Conservation (phyloP, 148 eudicot genomes). For the Chenopodium suecicum region DNA sequence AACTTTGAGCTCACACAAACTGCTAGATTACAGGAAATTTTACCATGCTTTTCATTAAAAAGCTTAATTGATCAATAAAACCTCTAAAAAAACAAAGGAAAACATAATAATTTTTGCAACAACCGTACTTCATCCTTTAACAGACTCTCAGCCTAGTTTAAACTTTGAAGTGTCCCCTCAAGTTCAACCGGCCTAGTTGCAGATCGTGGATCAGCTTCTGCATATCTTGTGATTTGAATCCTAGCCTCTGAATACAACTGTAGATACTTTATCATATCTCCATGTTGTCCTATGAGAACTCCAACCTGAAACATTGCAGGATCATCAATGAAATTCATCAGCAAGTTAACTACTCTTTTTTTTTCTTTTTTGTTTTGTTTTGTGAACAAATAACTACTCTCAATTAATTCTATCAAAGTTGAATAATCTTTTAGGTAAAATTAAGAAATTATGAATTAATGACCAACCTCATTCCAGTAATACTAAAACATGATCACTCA, state of each 20-base stretch:
- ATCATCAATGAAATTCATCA: constrained; percentile 5
- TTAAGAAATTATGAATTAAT: too few relatives aligned
- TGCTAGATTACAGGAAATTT: too few relatives aligned
- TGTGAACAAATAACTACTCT: not conserved
- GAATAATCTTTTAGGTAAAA: too few relatives aligned
- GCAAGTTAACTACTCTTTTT: not conserved
- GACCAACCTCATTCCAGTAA: too few relatives aligned
- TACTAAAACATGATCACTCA: too few relatives aligned
- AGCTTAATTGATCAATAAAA: not conserved
- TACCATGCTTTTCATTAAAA: too few relatives aligned
- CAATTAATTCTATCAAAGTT: too few relatives aligned
- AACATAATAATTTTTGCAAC: not conserved
- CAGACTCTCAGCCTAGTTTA: constrained; percentile 79
- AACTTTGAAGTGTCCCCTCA: constrained; percentile 59
- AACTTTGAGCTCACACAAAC: too few relatives aligned
- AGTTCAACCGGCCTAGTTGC: constrained; percentile 76
- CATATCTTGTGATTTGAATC: constrained; percentile 90
- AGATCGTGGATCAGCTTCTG: constrained; percentile 76
- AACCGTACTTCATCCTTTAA: constrained; percentile 80
- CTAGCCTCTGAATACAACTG: constrained; percentile 91
- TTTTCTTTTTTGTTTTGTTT: too few relatives aligned
- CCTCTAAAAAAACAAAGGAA: not conserved
- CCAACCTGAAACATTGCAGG: constrained; percentile 68
- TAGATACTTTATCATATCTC: constrained; percentile 77
- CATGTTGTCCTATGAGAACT: constrained; percentile 91